These are phyloP conservation scores for Acanthamoeba culbertsoni DNA, from an alignment of 208 protist genomes.

Conservation along the genomic window DNA sequence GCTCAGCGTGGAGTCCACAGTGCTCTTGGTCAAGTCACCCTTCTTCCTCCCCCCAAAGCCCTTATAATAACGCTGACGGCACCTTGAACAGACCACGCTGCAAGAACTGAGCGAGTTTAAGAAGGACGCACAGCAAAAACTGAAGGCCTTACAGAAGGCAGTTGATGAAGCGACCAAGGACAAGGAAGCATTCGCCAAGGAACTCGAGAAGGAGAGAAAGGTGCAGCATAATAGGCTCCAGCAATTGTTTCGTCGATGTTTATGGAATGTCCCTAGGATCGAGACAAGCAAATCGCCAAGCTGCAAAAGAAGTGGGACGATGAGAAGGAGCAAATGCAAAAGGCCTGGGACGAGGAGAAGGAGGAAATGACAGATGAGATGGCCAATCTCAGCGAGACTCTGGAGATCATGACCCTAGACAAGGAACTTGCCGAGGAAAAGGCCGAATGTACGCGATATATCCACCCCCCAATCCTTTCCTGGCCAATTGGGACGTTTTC, in stretches of 20 bases:
- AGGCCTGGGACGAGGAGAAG: slow-evolving; percentile 49
- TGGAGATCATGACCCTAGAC: slow-evolving; percentile 58
- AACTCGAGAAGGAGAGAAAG: slow-evolving; percentile 49
- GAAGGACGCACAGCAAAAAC: slow-evolving; percentile 44
- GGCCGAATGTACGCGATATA: neutral
- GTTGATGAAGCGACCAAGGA: slow-evolving; percentile 13
- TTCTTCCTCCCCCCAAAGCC: neutral
- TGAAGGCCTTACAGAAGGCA: slow-evolving; percentile 48
- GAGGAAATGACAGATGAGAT: slow-evolving; percentile 48
- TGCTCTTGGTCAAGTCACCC: neutral
- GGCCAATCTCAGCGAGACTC: slow-evolving; percentile 48
- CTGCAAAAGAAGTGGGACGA: slow-evolving; percentile 52
- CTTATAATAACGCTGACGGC: neutral
- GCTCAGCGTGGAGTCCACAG: neutral
- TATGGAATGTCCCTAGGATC: neutral
- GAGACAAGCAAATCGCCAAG: slow-evolving; percentile 44
- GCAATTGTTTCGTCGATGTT: neutral
- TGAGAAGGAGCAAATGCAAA: slow-evolving; percentile 45
- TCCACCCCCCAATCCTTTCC: too few species aligned
- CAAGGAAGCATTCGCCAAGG: slow-evolving; percentile 10
- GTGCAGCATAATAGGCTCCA: neutral
- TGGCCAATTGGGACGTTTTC: neutral
- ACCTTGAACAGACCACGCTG: neutral
- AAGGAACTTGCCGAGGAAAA: slow-evolving; percentile 59
- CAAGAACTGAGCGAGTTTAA: slow-evolving; percentile 55